Percentiles rank a stretch among this genome's conserved stretches.
phyloP scores from a whole-genome alignment of 2,329 filamentous ascomycete species.

The Dactylella cylindrospora region DNA sequence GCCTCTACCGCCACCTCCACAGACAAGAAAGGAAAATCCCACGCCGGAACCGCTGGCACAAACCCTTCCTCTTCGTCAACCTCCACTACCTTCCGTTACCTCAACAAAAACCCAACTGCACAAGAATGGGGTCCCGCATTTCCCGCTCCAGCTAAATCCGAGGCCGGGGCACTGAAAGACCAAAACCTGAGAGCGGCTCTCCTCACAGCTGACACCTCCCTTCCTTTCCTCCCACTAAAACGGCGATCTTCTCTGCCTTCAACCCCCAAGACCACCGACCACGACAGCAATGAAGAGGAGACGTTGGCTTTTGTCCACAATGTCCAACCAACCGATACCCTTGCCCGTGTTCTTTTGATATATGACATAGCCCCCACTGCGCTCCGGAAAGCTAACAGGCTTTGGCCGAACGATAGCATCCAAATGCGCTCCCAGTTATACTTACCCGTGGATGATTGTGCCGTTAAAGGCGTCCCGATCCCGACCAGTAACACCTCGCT shows the following conservation, averaged over 20 bases:
- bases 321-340: slow-evolving; percentile 78
- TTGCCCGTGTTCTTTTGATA: slow-evolving; percentile 85
- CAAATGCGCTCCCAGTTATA: slow-evolving; percentile 79
- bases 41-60: no score
- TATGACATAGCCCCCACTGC: slow-evolving; percentile 83
- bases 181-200: slow-evolving; percentile 68
- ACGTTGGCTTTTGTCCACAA: slow-evolving; percentile 88
- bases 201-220: slow-evolving; percentile 59
- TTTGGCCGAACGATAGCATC: slow-evolving; percentile 92
- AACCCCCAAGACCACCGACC: slow-evolving; percentile 45
- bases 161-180: slow-evolving; percentile 60
- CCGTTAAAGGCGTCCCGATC: slow-evolving; percentile 69
- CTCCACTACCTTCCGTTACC: slow-evolving; percentile 32
- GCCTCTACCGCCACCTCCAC: no score
- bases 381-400: slow-evolving; percentile 82
- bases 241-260: slow-evolving; percentile 49
- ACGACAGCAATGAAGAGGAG: slow-evolving; percentile 66
- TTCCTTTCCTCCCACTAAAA: slow-evolving; percentile 26
- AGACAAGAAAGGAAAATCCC: no score
- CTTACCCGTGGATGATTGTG: slow-evolving; percentile 85
- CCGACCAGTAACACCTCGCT: slow-evolving; percentile 55
- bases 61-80: no score
- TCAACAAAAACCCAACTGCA: slow-evolving; percentile 7
- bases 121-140: slow-evolving; percentile 55
- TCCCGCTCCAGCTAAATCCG: slow-evolving; percentile 55